Percentiles rank a stretch among this genome's conserved stretches.
Conservation (phyloP, 2,329 filamentous ascomycete genomes). For the Ophiostoma montium region DNA sequence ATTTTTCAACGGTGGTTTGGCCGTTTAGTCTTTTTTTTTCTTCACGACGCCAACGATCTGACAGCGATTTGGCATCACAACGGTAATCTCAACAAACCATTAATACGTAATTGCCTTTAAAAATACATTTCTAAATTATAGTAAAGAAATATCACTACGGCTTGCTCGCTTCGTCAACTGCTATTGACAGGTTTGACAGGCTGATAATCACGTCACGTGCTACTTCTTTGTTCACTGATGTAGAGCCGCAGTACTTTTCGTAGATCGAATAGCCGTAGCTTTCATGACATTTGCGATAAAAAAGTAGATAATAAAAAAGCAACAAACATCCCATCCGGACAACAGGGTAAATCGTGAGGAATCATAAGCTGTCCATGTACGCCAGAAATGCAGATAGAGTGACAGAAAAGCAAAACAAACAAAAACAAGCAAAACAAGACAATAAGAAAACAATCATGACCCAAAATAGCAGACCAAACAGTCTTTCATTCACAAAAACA, state of each 20-base stretch:
- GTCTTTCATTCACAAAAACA: not conserved
- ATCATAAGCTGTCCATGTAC: constrained; percentile 4
- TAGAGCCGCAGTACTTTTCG: no score
- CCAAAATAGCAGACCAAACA: no score
- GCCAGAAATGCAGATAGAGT: constrained; percentile 8
- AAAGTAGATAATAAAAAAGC: not conserved
- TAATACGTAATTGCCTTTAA: no score
- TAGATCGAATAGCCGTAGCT: not conserved
- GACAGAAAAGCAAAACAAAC: not conserved
- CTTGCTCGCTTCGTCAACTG: no score
- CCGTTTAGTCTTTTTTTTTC: not conserved
- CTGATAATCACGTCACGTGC: no score
- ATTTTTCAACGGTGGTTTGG: not conserved
- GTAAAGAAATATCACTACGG: no score
- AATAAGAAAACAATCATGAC: not conserved
- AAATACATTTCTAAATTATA: no score
- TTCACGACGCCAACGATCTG: no score
- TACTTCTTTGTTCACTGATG: no score
- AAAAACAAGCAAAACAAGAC: constrained; percentile 1
- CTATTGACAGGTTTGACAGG: no score
- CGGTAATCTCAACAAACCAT: no score
- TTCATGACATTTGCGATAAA: not conserved
- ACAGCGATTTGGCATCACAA: no score
- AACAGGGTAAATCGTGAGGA: not conserved
- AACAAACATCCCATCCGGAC: not conserved